Evolutionary conservation across 2,329 filamentous ascomycete genomes (phyloP).

Genomic region (Fusarium nodosum): DNA sequence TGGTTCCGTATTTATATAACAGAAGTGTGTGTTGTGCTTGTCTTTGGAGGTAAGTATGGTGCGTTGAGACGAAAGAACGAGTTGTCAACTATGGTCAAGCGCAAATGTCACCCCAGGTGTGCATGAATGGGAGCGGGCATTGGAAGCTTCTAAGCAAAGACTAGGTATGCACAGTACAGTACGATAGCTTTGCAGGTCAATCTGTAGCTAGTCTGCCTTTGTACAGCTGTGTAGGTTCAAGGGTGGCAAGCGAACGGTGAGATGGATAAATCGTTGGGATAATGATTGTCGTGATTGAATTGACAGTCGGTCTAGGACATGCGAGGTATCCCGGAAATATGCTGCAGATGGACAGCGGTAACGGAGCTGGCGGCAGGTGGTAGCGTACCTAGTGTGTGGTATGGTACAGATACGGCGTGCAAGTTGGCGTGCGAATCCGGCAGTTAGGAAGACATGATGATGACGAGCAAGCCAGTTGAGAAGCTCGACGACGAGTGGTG

Average conservation of each 20-base stretch:
- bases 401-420: slow-evolving; percentile 29
- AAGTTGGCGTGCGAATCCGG: slow-evolving; percentile 18
- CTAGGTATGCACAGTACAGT: slow-evolving; percentile 24
- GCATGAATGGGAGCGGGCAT: slow-evolving; percentile 45
- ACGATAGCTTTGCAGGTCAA: slow-evolving; percentile 38
- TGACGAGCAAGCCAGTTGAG: slow-evolving; percentile 31
- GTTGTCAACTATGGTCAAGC: slow-evolving; percentile 31
- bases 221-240: slow-evolving; percentile 38
- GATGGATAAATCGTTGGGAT: slow-evolving; percentile 40
- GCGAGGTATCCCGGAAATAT: slow-evolving; percentile 36
- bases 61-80: slow-evolving; percentile 29
- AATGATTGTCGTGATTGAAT: slow-evolving; percentile 38
- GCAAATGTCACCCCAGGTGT: slow-evolving; percentile 40
- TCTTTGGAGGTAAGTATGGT: slow-evolving; percentile 24
- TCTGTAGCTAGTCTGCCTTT: slow-evolving; percentile 28
- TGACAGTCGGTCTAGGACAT: slow-evolving; percentile 42
- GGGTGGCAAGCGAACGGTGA: slow-evolving; percentile 40
- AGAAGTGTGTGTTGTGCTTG: slow-evolving; percentile 25
- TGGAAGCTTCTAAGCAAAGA: slow-evolving; percentile 29
- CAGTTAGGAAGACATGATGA: slow-evolving; percentile 32
- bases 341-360: slow-evolving; percentile 35
- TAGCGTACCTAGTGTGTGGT: slow-evolving; percentile 4
- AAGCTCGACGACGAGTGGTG: slow-evolving; percentile 14
- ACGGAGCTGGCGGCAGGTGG: slow-evolving; percentile 16
- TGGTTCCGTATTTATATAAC: slow-evolving; percentile 41